Evolutionary conservation across 2,329 filamentous ascomycete species (phyloP).

Genomic region (Chalaropsis ovoidea): DNA sequence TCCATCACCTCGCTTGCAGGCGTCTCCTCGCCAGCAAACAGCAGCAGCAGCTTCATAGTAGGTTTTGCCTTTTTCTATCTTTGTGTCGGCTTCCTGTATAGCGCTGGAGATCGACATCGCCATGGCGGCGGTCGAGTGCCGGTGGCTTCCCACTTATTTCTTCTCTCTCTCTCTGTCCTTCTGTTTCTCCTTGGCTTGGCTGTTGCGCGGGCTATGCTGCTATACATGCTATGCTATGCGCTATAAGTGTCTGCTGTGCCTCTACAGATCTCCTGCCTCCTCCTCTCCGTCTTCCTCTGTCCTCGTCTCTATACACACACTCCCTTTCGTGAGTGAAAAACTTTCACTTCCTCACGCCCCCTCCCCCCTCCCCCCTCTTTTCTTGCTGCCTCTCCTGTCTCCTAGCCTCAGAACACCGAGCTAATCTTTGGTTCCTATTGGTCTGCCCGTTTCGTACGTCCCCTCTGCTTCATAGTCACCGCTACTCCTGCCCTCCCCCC

Average conservation of each 20-base stretch:
- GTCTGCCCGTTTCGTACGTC: background rate
- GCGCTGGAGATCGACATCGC: background rate
- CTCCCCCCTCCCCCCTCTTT: background rate
- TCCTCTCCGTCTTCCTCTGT: background rate
- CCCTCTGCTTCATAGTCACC: slow-evolving; percentile 3
- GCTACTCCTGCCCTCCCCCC: background rate
- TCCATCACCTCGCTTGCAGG: no score
- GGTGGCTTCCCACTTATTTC: background rate
- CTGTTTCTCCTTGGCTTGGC: background rate
- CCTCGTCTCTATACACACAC: background rate
- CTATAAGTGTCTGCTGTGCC: background rate
- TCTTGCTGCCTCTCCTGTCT: background rate
- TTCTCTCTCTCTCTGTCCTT: background rate
- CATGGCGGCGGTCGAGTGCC: background rate
- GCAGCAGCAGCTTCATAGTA: background rate
- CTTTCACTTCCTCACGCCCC: slow-evolving; percentile 3
- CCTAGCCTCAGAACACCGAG: background rate
- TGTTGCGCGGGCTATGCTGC: background rate
- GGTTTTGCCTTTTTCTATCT: background rate
- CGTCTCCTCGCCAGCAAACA: background rate
- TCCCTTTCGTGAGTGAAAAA: background rate
- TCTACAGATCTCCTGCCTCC: background rate
- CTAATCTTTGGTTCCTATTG: background rate
- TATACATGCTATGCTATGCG: background rate
- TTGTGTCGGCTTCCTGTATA: background rate